Conservation (phyloP, 2,329 filamentous ascomycete genomes). For the Botrytis sinoallii region DNA sequence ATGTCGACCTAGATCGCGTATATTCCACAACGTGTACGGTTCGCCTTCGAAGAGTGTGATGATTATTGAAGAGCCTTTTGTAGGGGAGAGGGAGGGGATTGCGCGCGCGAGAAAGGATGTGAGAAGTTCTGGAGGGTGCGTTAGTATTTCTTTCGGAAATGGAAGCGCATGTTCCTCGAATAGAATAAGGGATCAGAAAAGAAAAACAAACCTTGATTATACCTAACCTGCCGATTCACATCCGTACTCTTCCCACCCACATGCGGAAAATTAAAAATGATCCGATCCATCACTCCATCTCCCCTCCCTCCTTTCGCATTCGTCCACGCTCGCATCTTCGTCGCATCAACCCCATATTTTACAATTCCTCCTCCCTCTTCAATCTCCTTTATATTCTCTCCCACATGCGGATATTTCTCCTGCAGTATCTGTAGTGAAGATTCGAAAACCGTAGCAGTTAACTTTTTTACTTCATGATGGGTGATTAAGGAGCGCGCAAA, state of each 20-base stretch:
- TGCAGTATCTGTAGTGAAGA: constrained; percentile 52
- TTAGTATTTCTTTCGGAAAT: neutral
- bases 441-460: constrained; percentile 71
- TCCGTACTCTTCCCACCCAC: constrained; percentile 89
- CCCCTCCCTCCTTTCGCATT: constrained; percentile 30
- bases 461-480: constrained; percentile 61
- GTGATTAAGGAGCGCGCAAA: constrained; percentile 66
- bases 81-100: constrained; percentile 49
- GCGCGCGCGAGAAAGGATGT: constrained; percentile 64
- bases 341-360: constrained; percentile 65
- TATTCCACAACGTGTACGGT: constrained; percentile 95
- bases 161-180: neutral
- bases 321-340: constrained; percentile 53
- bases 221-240: constrained; percentile 88
- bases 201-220: constrained; percentile 62
- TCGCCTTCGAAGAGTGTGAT: constrained; percentile 91
- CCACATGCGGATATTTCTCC: constrained; percentile 72
- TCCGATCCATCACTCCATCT: constrained; percentile 61
- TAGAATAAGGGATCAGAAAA: neutral
- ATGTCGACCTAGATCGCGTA: constrained; percentile 81
- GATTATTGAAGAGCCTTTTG: constrained; percentile 57
- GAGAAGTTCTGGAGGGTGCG: constrained; percentile 53
- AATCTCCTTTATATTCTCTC: constrained; percentile 55
- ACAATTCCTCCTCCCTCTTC: constrained; percentile 46
- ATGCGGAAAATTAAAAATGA: constrained; percentile 97